Percentiles rank a stretch among this genome's conserved stretches.
phyloP scores from a whole-genome alignment of 2,329 filamentous ascomycete genomes.

The Fusarium avenaceum region DNA sequence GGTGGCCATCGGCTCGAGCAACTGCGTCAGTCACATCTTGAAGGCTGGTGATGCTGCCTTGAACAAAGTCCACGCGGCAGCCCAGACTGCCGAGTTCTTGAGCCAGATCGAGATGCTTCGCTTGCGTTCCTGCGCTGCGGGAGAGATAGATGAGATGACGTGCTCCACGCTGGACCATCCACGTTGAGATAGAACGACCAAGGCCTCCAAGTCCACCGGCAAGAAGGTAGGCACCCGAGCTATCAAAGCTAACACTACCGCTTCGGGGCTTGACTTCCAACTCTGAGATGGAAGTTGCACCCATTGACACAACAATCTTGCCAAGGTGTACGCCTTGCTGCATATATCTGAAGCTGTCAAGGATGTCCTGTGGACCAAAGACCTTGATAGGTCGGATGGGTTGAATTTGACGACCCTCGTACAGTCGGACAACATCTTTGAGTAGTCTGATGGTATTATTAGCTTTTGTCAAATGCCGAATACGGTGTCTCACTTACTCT shows the following conservation, averaged over 20 bases:
- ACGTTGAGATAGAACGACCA: conserved; percentile 5
- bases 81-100: not conserved
- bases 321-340: conserved; percentile 12
- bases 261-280: not conserved
- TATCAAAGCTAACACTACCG: not conserved
- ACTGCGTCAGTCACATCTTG: not conserved
- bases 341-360: conserved; percentile 12
- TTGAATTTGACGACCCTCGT: not conserved
- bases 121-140: not conserved
- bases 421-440: not conserved
- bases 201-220: conserved; percentile 2
- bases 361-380: not conserved
- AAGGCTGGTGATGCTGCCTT: conserved; percentile 5
- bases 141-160: conserved; percentile 12
- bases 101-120: not conserved
- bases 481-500: not conserved
- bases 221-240: conserved; percentile 2
- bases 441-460: not conserved
- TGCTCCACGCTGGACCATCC: conserved; percentile 6
- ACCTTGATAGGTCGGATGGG: conserved; percentile 6
- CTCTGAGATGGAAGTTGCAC: not conserved
- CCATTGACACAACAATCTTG: conserved; percentile 8
- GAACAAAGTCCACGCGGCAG: conserved; percentile 1
- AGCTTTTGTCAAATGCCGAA: not conserved
- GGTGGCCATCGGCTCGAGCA: not conserved